These are phyloP conservation scores for Ambrosia artemisiifolia DNA, from an alignment of 129 eudicot species.

Conservation along the genomic window DNA sequence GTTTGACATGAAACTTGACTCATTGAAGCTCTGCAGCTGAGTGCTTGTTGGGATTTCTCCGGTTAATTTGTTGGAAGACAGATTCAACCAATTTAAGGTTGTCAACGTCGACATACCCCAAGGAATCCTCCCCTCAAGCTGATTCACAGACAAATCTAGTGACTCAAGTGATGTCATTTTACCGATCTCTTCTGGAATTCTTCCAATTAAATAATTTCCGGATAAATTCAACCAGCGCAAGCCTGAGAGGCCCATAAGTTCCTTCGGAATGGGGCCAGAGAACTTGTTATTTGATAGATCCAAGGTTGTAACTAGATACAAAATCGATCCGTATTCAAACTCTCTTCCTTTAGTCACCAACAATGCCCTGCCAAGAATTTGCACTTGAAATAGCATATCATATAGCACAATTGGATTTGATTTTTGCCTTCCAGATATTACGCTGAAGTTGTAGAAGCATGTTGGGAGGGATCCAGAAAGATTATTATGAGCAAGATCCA, in stretches of 20 bases:
- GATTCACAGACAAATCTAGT: conserved; percentile 34
- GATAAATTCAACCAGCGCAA: conserved; percentile 35
- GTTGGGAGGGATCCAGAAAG: conserved; percentile 38
- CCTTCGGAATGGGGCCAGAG: conserved; percentile 25
- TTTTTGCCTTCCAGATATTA: conserved; percentile 14
- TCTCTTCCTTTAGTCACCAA: conserved; percentile 36
- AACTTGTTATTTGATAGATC: conserved; percentile 41
- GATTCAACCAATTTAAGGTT: conserved; percentile 23
- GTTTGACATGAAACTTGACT: conserved; percentile 12
- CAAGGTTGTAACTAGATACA: conserved; percentile 24
- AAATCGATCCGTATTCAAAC: conserved; percentile 12
- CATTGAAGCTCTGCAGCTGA: conserved; percentile 26
- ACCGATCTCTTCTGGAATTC: conserved; percentile 38
- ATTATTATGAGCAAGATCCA: conserved; percentile 40
- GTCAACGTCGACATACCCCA: conserved; percentile 16
- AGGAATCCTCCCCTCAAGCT: conserved; percentile 26
- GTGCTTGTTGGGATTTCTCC: conserved; percentile 26
- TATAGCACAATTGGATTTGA: conserved; percentile 11
- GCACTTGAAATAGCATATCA: conserved; percentile 9
- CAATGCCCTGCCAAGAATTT: conserved; percentile 20
- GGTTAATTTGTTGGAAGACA: conserved; percentile 39
- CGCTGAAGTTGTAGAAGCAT: conserved; percentile 34
- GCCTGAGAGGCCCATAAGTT: conserved; percentile 17
- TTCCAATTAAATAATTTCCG: conserved; percentile 29
- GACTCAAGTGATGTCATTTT: conserved; percentile 38